These are phyloP conservation scores for Starmerella potacharoeniae DNA, from an alignment of 805 yeast species.

Conservation along the genomic window DNA sequence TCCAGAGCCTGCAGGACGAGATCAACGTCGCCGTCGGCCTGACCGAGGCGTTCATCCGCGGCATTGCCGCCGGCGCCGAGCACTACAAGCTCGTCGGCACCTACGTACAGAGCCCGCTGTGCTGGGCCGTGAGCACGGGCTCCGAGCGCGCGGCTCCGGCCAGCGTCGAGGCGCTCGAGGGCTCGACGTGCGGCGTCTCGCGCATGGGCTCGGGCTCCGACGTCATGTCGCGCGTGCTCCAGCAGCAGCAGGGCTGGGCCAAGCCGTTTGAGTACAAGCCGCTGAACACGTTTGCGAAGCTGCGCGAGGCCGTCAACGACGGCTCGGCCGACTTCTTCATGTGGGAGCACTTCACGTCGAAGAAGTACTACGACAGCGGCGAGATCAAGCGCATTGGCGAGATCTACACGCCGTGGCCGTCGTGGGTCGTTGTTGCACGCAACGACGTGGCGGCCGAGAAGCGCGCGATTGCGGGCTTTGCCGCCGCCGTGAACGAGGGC, in stretches of 20 bases:
- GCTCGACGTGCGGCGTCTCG: conserved; percentile 61
- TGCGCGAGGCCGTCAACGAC: conserved; percentile 68
- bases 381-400: conserved; percentile 79
- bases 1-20: conserved; percentile 52
- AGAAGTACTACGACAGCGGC: conserved; percentile 64
- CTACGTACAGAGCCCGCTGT: conserved; percentile 73
- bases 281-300: conserved; percentile 56
- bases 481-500: conserved; percentile 53
- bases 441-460: conserved; percentile 30
- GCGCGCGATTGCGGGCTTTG: conserved; percentile 32
- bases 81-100: conserved; percentile 63
- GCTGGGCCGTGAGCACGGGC: conserved; percentile 88
- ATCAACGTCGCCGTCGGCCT: conserved; percentile 74
- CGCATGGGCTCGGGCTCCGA: conserved; percentile 87
- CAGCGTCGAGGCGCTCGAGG: conserved; percentile 43
- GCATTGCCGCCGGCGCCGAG: conserved; percentile 58
- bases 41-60: conserved; percentile 84
- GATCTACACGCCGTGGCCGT: conserved; percentile 93
- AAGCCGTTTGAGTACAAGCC: conserved; percentile 39
- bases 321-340: conserved; percentile 65
- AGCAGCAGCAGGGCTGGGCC: conserved; percentile 44
- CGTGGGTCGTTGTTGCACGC: conserved; percentile 68
- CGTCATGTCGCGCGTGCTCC: conserved; percentile 81
- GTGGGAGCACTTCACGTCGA: conserved; percentile 93
- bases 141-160: conserved; percentile 43